Percentiles rank a stretch among this genome's conserved stretches.
phyloP scores from a whole-genome alignment of 371 early-diverging fungal species.

The Apophysomyces sp. region DNA sequence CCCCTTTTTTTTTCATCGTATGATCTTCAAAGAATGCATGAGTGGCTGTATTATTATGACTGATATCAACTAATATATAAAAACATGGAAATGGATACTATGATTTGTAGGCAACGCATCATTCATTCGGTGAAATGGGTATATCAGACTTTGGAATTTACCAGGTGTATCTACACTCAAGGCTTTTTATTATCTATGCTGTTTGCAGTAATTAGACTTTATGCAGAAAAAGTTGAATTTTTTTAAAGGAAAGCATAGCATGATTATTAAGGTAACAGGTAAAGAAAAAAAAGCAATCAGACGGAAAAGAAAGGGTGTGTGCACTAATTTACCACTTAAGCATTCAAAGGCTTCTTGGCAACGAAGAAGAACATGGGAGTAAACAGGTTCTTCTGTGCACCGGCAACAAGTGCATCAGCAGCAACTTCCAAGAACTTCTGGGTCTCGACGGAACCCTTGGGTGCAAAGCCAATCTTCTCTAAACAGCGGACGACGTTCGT shows the following conservation, averaged over 20 bases:
- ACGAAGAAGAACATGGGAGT: constrained; percentile 95
- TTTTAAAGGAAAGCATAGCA: not conserved
- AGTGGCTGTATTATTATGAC: not conserved
- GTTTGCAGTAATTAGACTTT: too few relatives aligned
- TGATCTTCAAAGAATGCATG: not conserved
- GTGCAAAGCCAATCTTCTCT: constrained; percentile 80
- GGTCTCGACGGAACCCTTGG: constrained; percentile 80
- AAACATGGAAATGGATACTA: not conserved
- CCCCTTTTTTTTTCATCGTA: not conserved
- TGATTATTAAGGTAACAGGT: not conserved
- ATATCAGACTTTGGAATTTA: too few relatives aligned
- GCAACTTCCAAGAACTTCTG: constrained; percentile 78
- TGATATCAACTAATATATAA: not conserved
- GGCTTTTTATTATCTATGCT: too few relatives aligned
- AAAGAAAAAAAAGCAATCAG: not conserved
- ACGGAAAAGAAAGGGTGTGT: not conserved
- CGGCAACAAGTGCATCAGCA: constrained; percentile 77
- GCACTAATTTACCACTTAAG: not conserved
- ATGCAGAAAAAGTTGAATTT: not conserved
- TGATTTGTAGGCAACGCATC: not conserved
- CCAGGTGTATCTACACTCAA: too few relatives aligned
- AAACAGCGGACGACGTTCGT: constrained; percentile 66
- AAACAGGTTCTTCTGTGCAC: constrained; percentile 76
- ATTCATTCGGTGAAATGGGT: not conserved
- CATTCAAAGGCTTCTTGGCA: constrained; percentile 74